phyloP scores from a whole-genome alignment of 2,329 filamentous ascomycete genomes.

The Hypocreales sp. region DNA sequence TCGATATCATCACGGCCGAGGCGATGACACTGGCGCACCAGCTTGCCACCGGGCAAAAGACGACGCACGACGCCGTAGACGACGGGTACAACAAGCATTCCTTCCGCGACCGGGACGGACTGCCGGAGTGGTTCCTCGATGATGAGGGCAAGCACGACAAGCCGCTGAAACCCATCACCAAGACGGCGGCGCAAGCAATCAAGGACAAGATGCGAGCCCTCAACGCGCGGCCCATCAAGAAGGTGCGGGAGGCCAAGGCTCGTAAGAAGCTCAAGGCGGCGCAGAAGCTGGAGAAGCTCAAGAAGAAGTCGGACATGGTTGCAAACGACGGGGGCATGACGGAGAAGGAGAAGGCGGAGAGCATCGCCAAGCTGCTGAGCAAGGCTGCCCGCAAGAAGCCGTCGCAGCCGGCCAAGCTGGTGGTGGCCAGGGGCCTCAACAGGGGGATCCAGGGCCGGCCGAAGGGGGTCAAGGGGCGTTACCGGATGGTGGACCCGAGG shows the following conservation, averaged over 20 bases:
- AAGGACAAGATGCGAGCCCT: constrained; percentile 86
- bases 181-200: constrained; percentile 79
- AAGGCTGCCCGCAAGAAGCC: constrained; percentile 78
- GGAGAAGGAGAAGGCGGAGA: constrained; percentile 87
- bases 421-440: constrained; percentile 76
- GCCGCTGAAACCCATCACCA: constrained; percentile 75
- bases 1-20: constrained; percentile 98
- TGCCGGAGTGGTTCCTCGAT: constrained; percentile 96
- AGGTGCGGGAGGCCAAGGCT: constrained; percentile 90
- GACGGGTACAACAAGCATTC: constrained; percentile 88
- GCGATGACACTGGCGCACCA: constrained; percentile 95
- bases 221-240: constrained; percentile 96
- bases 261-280: constrained; percentile 95
- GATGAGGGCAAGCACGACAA: constrained; percentile 78
- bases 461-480: constrained; percentile 84
- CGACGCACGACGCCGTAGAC: constrained; percentile 65
- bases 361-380: constrained; percentile 67
- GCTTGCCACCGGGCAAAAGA: constrained; percentile 74
- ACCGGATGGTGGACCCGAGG: constrained; percentile 90
- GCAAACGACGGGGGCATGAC: constrained; percentile 83
- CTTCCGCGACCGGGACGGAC: constrained; percentile 77
- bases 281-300: constrained; percentile 79
- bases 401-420: constrained; percentile 67
- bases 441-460: constrained; percentile 75
- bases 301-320: constrained; percentile 89